Base-by-base conservation (phyloP, 805 yeast species). In the Myxozyma neotropica region DNA sequence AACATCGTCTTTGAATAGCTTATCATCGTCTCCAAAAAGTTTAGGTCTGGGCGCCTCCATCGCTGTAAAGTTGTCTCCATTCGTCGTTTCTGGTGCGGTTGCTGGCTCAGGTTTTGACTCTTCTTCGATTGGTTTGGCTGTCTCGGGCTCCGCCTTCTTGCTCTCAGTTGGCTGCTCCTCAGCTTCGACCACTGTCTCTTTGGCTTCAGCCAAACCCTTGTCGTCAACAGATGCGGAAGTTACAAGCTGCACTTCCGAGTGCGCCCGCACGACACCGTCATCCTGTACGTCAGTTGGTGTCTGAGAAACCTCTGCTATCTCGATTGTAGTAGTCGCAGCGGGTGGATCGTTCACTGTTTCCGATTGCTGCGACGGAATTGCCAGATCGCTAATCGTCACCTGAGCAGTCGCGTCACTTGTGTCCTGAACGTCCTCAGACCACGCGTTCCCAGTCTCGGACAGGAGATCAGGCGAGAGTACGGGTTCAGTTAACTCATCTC, bases 1-100 rank as follows among this genome's bases (percentile, higher is more conserved):
- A 23, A 35, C 35, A 21, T 23, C 40, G 17, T 47, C 55, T 6
- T 23, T 33, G 36, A 48, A 53, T n/a, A 40, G 29, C 33, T 49
- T 49, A 12, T 46, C 1, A 23, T 10, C 21, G 23, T 47, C 45
- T 12, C n/a, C n/a, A n/a, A n/a, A n/a, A n/a, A n/a, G n/a, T n/a
- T n/a, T n/a, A n/a, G n/a, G n/a, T n/a, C n/a, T n/a, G n/a, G n/a
- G n/a, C n/a, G n/a, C n/a, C n/a, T n/a, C n/a, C n/a, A n/a, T n/a
- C n/a, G n/a, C n/a, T n/a, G n/a, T n/a, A n/a, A n/a, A n/a, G n/a
- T n/a, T n/a, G n/a, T 24, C 33, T 4, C 7, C 44, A 17, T 35
- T 2, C 26, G 27, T 27, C 17, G n/a, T 5, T 19, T 10, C 47
- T 7, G 55, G 31, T 23, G 35, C 39, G 17, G 55, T 2, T 33